Percentiles rank a stretch among this genome's conserved stretches.
phyloP scores from a whole-genome alignment of 768 basidiomycete genomes.

The Cyclocybe cylindracea region DNA sequence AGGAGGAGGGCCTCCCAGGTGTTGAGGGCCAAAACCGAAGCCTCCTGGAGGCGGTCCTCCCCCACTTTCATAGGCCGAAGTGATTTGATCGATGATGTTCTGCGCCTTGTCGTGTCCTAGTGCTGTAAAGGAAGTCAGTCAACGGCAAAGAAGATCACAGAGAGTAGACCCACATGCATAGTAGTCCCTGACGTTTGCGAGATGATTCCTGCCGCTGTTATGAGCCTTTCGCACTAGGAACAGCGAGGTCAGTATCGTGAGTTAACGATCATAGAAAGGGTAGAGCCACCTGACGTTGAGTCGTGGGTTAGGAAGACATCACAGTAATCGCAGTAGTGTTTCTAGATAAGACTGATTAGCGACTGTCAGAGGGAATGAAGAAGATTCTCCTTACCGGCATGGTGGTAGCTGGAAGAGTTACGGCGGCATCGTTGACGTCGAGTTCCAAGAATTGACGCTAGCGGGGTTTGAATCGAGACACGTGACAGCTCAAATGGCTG shows the following conservation, averaged over 20 bases:
- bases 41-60: constrained; percentile 87
- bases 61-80: constrained; percentile 85
- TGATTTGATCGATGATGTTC: constrained; percentile 98
- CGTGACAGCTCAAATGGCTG: constrained; percentile 9
- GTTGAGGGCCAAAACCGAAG: constrained; percentile 84
- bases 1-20: constrained; percentile 61
- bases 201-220: constrained; percentile 96
- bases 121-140: constrained; percentile 40
- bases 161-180: constrained; percentile 73
- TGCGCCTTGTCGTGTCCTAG: constrained; percentile 97
- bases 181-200: constrained; percentile 95
- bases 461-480: constrained; percentile 30
- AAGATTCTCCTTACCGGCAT: constrained; percentile 64
- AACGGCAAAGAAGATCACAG: constrained; percentile 5
- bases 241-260: constrained; percentile 11
- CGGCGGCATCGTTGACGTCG: neutral
- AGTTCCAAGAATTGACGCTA: constrained; percentile 4
- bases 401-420: constrained; percentile 22
- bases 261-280: neutral
- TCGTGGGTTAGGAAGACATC: constrained; percentile 95
- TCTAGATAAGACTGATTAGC: constrained; percentile 42
- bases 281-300: constrained; percentile 74
- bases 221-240: constrained; percentile 91
- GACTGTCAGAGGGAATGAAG: neutral
- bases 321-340: constrained; percentile 94